Evolutionary conservation across 2,329 filamentous ascomycete genomes (phyloP).

Genomic region (Fusarium avenaceum): DNA sequence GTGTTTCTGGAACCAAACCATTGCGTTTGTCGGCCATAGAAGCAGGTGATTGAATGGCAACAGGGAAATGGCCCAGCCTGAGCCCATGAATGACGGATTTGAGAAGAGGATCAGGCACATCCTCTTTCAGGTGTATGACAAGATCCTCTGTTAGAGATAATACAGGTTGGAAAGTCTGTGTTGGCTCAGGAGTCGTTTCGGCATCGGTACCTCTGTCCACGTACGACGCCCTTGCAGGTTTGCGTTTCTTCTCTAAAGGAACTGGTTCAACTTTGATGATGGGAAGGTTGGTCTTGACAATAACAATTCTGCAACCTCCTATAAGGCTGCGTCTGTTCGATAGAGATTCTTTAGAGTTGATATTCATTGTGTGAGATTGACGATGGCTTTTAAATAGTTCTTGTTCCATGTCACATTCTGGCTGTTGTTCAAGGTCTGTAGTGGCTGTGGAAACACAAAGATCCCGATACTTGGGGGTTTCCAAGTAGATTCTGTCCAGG

Average conservation of each 20-base stretch:
- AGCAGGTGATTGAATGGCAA: slow-evolving; percentile 43
- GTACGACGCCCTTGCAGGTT: slow-evolving; percentile 50
- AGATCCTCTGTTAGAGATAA: slow-evolving; percentile 69
- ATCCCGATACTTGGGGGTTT: slow-evolving; percentile 52
- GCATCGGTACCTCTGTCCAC: slow-evolving; percentile 59
- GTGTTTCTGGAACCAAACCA: slow-evolving; percentile 47
- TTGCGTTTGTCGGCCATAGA: slow-evolving; percentile 41
- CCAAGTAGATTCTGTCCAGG: slow-evolving; percentile 54
- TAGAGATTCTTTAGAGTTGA: slow-evolving; percentile 39
- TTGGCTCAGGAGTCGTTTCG: slow-evolving; percentile 40
- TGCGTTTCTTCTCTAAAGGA: slow-evolving; percentile 48
- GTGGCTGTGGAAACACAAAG: slow-evolving; percentile 47
- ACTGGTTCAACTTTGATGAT: slow-evolving; percentile 51
- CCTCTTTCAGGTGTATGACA: slow-evolving; percentile 66
- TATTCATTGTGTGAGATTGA: slow-evolving; percentile 48
- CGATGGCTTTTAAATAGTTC: slow-evolving; percentile 36
- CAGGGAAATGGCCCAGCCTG: slow-evolving; percentile 48
- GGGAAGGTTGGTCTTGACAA: slow-evolving; percentile 50
- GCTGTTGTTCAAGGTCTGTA: slow-evolving; percentile 40
- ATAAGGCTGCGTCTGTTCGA: slow-evolving; percentile 46
- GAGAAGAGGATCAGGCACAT: slow-evolving; percentile 58
- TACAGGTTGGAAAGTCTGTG: slow-evolving; percentile 57
- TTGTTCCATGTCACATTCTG: slow-evolving; percentile 19
- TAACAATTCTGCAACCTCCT: slow-evolving; percentile 51
- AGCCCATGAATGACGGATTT: slow-evolving; percentile 64